These are phyloP conservation scores for Pyricularia sp. DNA, from an alignment of 2,329 filamentous ascomycete genomes.

Conservation along the genomic window DNA sequence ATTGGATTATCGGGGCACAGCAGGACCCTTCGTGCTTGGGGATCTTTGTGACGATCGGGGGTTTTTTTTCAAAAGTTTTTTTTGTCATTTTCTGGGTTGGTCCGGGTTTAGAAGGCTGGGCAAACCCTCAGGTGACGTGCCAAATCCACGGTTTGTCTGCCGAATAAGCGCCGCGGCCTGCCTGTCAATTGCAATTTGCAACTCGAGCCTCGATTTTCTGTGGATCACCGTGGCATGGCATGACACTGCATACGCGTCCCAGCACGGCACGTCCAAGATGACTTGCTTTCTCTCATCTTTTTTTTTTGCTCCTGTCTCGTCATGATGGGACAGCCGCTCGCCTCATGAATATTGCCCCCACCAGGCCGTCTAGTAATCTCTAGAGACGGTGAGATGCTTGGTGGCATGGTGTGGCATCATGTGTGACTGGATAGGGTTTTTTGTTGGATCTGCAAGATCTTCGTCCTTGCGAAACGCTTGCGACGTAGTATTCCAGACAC, in stretches of 20 bases:
- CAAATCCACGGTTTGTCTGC: neutral
- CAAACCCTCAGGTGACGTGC: neutral
- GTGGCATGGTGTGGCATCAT: neutral
- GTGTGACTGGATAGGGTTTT: neutral
- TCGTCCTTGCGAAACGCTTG: neutral
- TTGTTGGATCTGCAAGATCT: slow-evolving; percentile 1
- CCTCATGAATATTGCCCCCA: neutral
- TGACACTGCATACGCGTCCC: neutral
- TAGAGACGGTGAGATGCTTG: neutral
- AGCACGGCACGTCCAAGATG: neutral
- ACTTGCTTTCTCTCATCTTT: neutral
- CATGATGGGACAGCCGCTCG: neutral
- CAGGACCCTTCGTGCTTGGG: neutral
- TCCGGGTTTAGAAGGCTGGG: neutral
- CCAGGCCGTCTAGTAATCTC: neutral
- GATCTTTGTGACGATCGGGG: neutral
- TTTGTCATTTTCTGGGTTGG: neutral
- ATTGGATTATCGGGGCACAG: neutral
- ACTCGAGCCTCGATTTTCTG: neutral
- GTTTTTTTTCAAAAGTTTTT: neutral
- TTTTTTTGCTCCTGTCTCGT: neutral
- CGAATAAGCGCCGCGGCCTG: neutral
- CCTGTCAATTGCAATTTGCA: neutral
- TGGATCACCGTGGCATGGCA: neutral
- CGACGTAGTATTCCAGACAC: neutral